Evolutionary conservation across 1,284 basidiomycete genomes (phyloP), one percentile per base, ranked within the genome.

Genomic region (Leccinum colubrinum): DNA sequence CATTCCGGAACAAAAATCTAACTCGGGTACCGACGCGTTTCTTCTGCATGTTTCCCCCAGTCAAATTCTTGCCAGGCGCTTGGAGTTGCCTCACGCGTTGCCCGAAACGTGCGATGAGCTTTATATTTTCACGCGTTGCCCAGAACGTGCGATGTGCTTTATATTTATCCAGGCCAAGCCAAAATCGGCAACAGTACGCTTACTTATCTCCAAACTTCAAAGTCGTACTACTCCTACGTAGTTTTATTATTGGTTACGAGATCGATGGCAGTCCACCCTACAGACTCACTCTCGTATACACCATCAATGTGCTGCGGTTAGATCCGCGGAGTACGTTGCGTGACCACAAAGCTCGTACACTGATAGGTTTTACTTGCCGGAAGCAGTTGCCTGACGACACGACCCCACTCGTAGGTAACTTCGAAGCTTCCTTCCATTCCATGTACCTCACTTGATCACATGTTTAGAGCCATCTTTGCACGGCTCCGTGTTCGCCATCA

Each of bases 311-410:
- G 56, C 52, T 17, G 35, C 48, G 59, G 11, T 55, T 37, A 68
- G 64, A 61, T 69, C 68, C 68, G 70, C 68, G 68, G 70, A 71
- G 59, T 53, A 56, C 25, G 22, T 11, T 41, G 56, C 9, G 15
- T 37, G 54, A 27, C 54, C 20, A 55, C 8, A 59, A 52, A 35
- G 52, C 46, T 20, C 11, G 6, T 46, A 46, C 43, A 51, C 61
- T 51, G 55, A 57, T 41, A 15, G 55, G 30, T 56, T 61, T 55
- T 65, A 67, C 54, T 15, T 58, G 68, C 64, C 55, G 37, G 55
- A 30, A 12, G 67, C 48, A 56, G 30, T n/a, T 15, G 41, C 35
- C 48, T 54, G 55, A 65, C 62, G 52, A 59, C 33, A 17, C 52
- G 17, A 27, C 54, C 33, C 57, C 39, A 41, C 50, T 59, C 56